Percentiles rank a stretch among this genome's conserved stretches.
These are phyloP conservation scores for Vickermania spadyakhi DNA, from an alignment of 208 protist species.

Conservation along the genomic window DNA sequence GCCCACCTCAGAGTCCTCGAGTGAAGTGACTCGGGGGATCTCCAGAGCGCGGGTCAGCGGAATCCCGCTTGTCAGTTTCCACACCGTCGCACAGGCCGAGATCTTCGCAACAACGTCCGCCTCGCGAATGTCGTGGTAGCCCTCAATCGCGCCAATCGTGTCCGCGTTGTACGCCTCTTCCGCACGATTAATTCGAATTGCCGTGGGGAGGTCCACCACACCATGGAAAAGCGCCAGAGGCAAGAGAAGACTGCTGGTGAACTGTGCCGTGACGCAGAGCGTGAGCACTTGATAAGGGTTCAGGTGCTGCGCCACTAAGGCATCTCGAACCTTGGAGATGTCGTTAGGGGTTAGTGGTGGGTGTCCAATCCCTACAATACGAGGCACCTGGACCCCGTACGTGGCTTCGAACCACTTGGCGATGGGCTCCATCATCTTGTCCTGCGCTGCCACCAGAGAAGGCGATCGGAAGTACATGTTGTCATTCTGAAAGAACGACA, in stretches of 20 bases:
- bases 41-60: constrained; percentile 69
- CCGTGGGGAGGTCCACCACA: constrained; percentile 62
- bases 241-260: constrained; percentile 86
- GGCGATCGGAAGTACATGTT: constrained; percentile 86
- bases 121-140: constrained; percentile 90
- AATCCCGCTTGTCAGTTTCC: constrained; percentile 71
- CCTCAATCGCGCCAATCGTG: constrained; percentile 62
- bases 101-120: constrained; percentile 84
- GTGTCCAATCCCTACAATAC: constrained; percentile 79
- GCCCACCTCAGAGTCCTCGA: constrained; percentile 29
- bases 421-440: constrained; percentile 64
- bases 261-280: constrained; percentile 86
- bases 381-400: constrained; percentile 74
- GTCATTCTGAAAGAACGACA: constrained; percentile 89
- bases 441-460: constrained; percentile 65
- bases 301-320: constrained; percentile 66
- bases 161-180: constrained; percentile 82
- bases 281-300: constrained; percentile 89
- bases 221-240: constrained; percentile 77
- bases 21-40: constrained; percentile 27
- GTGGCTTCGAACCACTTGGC: constrained; percentile 58
- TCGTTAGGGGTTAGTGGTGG: constrained; percentile 51
- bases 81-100: constrained; percentile 68
- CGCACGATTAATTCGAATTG: constrained; percentile 71
- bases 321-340: constrained; percentile 47